Evolutionary conservation across 768 basidiomycete genomes (phyloP), one percentile per base, ranked within the genome.

Genomic region (Hericium erinaceus): DNA sequence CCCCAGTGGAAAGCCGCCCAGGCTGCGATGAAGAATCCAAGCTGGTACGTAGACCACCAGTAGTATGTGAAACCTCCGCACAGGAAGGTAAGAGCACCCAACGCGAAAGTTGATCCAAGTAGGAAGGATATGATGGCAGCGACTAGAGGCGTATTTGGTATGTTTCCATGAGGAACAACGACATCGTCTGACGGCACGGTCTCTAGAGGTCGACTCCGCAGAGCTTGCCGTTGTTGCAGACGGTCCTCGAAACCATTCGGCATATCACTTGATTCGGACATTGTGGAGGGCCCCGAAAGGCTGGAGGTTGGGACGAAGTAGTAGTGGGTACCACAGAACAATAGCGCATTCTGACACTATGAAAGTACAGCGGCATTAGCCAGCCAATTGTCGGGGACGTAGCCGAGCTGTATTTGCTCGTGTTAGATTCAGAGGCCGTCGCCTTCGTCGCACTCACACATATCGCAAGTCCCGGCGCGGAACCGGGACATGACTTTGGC

Each of bases 1-100:
- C 81, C 83, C 83, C 92, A 88, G 66, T 99, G 97, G 70, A 99
- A 99, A 39, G 78, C 74, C 0, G 90, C 78, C 89, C 92, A 92
- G 4, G 86, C 78, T 38, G 87, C 83, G 41, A 90, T 60, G 69
- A 94, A 98, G 69, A 90, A 84, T 0, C 89, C 92, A 2, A 97
- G 75, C 65, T 88, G 88, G 57, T 82, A 81, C 26, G 84, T 88
- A 0, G 81, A 70, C 81, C 87, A 89, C 78, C 81, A 84, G 33
- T 68, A 70, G 9, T 61, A 60, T 28, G 64, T 39, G 49, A 79
- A 70, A 4, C 80, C 78, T 46, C 80, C 79, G n/a, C 68, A 60
- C 8, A 75, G 53, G 60, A 82, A 82, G 11, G 77, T 76, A 18
- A 75, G 68, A 22, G 74, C 48, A 0, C 89, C 90, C 26, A 85